Percentiles rank a stretch among this genome's conserved stretches.
These are phyloP conservation scores for Sesbania bispinosa DNA, from an alignment of 306 rosid genomes.

Conservation along the genomic window DNA sequence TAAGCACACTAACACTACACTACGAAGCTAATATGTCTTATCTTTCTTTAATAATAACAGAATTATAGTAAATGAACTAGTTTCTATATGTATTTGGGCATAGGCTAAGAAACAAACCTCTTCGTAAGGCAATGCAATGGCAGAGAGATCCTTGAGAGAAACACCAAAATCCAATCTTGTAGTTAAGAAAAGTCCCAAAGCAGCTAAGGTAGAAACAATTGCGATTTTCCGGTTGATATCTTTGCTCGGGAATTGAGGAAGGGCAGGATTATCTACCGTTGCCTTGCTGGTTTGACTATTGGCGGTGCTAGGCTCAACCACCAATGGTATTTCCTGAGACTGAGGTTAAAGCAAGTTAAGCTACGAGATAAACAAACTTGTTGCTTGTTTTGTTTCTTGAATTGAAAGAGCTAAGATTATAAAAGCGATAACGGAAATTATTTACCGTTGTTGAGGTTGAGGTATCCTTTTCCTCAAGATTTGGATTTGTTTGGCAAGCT, in stretches of 20 bases:
- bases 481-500: conserved; percentile 59
- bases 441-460: conserved; percentile 46
- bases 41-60: too few relatives aligned
- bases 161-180: conserved; percentile 84
- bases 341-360: conserved; percentile 10
- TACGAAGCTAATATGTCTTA: too few relatives aligned
- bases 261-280: neutral
- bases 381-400: too few relatives aligned
- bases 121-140: conserved; percentile 82
- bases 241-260: conserved; percentile 60
- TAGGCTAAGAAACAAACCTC: conserved; percentile 58
- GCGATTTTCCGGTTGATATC: conserved; percentile 60
- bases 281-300: conserved; percentile 19
- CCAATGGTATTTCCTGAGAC: conserved; percentile 33
- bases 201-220: conserved; percentile 62
- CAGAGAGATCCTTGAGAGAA: conserved; percentile 86
- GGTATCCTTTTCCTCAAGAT: conserved; percentile 29
- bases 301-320: conserved; percentile 31
- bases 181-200: conserved; percentile 66
- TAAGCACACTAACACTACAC: too few relatives aligned
- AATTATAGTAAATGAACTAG: too few relatives aligned
- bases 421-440: neutral
- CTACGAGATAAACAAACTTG: neutral
- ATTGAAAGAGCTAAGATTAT: too few relatives aligned
- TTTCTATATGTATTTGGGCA: too few relatives aligned